Conservation (phyloP, 768 basidiomycete species). For the Boletus tylopilopsis region DNA sequence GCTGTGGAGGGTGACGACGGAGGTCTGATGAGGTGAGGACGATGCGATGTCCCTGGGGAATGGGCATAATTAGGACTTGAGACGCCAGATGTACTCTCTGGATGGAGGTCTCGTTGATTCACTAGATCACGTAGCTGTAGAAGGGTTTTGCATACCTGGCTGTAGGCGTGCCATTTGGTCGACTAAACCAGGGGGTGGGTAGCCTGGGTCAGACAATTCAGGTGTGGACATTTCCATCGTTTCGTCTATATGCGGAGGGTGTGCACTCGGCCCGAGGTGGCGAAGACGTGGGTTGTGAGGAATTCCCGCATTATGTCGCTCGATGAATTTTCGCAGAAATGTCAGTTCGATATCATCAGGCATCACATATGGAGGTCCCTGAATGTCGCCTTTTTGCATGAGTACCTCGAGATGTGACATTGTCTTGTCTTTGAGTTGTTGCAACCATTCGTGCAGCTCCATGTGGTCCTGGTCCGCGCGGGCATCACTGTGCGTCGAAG, state of each 20-base stretch:
- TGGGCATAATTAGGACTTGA: conserved; percentile 32
- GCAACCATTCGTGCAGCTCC: conserved; percentile 85
- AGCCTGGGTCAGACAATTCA: conserved; percentile 33
- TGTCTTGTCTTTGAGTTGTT: conserved; percentile 84
- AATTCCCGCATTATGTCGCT: conserved; percentile 69
- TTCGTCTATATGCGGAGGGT: conserved; percentile 32
- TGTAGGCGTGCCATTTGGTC: conserved; percentile 35
- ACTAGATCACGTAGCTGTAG: background rate
- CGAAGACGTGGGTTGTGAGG: conserved; percentile 80
- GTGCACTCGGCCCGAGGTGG: conserved; percentile 37
- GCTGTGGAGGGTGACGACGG: conserved; percentile 51
- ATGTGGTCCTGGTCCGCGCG: conserved; percentile 86
- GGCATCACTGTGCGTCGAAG: conserved; percentile 42
- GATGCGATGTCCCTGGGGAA: conserved; percentile 29
- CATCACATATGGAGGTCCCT: conserved; percentile 80
- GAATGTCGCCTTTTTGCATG: conserved; percentile 86
- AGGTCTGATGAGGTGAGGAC: conserved; percentile 38
- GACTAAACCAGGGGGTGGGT: conserved; percentile 27
- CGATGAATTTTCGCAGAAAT: conserved; percentile 80
- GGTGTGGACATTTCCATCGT: conserved; percentile 34
- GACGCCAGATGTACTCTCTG: conserved; percentile 28
- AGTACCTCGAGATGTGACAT: conserved; percentile 85
- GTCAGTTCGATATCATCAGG: conserved; percentile 72
- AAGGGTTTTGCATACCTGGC: conserved; percentile 25
- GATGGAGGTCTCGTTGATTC: conserved; percentile 1